Conservation (phyloP, 140 eudicot genomes). For the Ambrosia hybrid region DNA sequence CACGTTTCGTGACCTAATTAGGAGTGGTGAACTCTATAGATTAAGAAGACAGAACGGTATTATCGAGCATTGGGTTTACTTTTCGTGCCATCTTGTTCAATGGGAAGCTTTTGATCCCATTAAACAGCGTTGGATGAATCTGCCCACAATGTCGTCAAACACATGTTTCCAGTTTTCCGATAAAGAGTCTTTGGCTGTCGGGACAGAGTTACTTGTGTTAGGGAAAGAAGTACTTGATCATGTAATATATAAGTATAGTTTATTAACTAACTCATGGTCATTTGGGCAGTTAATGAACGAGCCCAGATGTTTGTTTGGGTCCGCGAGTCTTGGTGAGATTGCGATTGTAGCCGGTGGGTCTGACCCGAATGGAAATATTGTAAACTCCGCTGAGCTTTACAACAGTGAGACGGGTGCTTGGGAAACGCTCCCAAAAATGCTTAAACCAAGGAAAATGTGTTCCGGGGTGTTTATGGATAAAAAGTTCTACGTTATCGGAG, state of each 20-base stretch:
- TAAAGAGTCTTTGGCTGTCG: slow-evolving; percentile 92
- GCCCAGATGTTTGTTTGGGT: slow-evolving; percentile 87
- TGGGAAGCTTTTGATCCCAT: slow-evolving; percentile 97
- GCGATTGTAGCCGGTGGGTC: slow-evolving; percentile 91
- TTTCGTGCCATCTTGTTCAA: slow-evolving; percentile 80
- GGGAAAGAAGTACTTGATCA: slow-evolving; percentile 59
- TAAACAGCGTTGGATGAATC: slow-evolving; percentile 70
- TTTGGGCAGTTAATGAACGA: slow-evolving; percentile 65
- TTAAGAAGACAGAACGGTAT: slow-evolving; percentile 52
- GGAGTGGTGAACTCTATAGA: slow-evolving; percentile 68
- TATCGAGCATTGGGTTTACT: slow-evolving; percentile 95
- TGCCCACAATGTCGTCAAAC: slow-evolving; percentile 70
- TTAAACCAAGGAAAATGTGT: slow-evolving; percentile 77
- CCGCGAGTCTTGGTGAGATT: slow-evolving; percentile 84
- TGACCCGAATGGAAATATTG: slow-evolving; percentile 52
- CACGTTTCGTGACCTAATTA: slow-evolving; percentile 65
- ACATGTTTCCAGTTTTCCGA: slow-evolving; percentile 73
- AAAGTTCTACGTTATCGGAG: slow-evolving; percentile 87
- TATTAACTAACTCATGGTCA: slow-evolving; percentile 80
- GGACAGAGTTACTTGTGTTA: slow-evolving; percentile 85
- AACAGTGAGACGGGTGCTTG: slow-evolving; percentile 65
- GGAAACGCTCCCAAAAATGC: slow-evolving; percentile 70
- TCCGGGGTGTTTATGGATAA: slow-evolving; percentile 91
- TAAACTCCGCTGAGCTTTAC: slow-evolving; percentile 74
- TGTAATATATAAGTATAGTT: slow-evolving; percentile 70